phyloP scores from a whole-genome alignment of 352 stramenopile species.

The Phytophthora litchii region DNA sequence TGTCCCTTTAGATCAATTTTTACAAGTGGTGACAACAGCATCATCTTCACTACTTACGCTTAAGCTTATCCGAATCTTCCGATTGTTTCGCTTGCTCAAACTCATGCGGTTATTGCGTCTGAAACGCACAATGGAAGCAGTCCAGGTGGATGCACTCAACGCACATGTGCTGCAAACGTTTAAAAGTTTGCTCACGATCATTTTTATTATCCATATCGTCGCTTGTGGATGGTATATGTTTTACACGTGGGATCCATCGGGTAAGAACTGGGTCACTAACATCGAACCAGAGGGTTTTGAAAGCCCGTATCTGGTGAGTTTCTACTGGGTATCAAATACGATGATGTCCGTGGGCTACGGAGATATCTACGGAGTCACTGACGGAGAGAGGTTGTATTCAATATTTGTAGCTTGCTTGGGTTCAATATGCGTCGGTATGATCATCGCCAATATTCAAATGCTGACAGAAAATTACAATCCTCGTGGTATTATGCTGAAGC shows the following conservation, averaged over 20 bases:
- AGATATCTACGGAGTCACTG: constrained; percentile 86
- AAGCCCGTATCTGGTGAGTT: constrained; percentile 87
- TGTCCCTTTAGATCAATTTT: constrained; percentile 69
- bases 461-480: constrained; percentile 93
- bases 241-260: constrained; percentile 77
- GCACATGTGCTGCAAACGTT: constrained; percentile 77
- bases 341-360: constrained; percentile 95
- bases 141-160: constrained; percentile 82
- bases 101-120: constrained; percentile 74
- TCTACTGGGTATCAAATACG: constrained; percentile 94
- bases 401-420: constrained; percentile 87
- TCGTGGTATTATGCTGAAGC: constrained; percentile 67
- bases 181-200: constrained; percentile 71
- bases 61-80: constrained; percentile 76
- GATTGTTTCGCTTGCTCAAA: constrained; percentile 76
- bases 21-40: constrained; percentile 49
- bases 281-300: constrained; percentile 45
- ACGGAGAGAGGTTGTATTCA: constrained; percentile 81
- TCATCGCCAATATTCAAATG: constrained; percentile 93
- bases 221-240: constrained; percentile 84
- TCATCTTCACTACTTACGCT: constrained; percentile 67
- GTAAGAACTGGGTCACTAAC: constrained; percentile 75
- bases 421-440: constrained; percentile 90
- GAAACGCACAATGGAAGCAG: constrained; percentile 61
- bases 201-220: constrained; percentile 82